Conservation (phyloP, 192 early-diverging fungal species). For the Spizellomyces sp. region DNA sequence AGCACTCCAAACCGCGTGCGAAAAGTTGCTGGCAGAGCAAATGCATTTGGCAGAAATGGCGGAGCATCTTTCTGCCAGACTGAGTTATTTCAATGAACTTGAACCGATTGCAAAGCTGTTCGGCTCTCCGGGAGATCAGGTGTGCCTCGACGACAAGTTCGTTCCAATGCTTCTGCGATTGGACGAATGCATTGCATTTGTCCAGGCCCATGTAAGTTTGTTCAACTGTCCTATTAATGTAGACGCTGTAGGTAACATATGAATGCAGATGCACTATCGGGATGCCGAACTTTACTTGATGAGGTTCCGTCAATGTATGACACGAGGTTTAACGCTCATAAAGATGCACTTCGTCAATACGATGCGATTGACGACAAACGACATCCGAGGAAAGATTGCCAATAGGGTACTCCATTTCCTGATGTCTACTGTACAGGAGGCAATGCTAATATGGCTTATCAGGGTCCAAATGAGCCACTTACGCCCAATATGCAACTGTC, state of each 20-base stretch:
- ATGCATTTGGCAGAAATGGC: slow-evolving; percentile 62
- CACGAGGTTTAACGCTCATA: slow-evolving; percentile 89
- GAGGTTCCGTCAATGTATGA: slow-evolving; percentile 93
- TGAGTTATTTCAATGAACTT: slow-evolving; percentile 85
- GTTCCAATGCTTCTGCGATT: slow-evolving; percentile 74
- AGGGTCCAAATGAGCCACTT: slow-evolving; percentile 33
- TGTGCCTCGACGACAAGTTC: slow-evolving; percentile 80
- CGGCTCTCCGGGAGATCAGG: slow-evolving; percentile 79
- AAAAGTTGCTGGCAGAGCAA: slow-evolving; percentile 73
- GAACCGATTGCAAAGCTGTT: slow-evolving; percentile 78
- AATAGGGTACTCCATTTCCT: slow-evolving; percentile 22
- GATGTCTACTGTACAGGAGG: background rate
- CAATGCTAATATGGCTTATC: background rate
- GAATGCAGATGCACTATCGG: slow-evolving; percentile 61
- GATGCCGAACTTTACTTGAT: slow-evolving; percentile 93
- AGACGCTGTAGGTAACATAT: background rate
- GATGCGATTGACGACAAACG: slow-evolving; percentile 63
- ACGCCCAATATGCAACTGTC: slow-evolving; percentile 46
- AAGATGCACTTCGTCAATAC: slow-evolving; percentile 83
- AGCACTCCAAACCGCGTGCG: slow-evolving; percentile 78
- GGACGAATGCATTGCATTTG: slow-evolving; percentile 79
- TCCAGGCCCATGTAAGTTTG: slow-evolving; percentile 67
- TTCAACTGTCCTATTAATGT: background rate
- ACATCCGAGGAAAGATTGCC: slow-evolving; percentile 64
- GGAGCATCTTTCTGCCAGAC: slow-evolving; percentile 56